phyloP scores from a whole-genome alignment of 164 flowering plant genomes.

The Vitis rotundifolia region DNA sequence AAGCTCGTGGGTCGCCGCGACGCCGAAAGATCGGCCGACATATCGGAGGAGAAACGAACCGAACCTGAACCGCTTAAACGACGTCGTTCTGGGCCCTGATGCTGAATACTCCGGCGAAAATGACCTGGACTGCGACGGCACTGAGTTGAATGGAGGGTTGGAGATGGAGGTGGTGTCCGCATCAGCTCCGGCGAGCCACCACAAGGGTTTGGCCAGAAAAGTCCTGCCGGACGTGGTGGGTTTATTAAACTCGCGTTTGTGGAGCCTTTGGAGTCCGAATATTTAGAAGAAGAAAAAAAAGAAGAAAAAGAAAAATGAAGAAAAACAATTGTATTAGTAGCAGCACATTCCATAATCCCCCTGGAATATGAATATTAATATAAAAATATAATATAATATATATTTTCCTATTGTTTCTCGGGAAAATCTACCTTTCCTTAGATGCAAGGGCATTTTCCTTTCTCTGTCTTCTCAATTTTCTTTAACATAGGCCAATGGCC shows the following conservation, averaged over 20 bases:
- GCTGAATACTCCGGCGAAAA: neutral
- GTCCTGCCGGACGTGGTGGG: slow-evolving; percentile 30
- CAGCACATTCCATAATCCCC: no score
- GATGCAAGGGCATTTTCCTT: no score
- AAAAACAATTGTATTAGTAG: no score
- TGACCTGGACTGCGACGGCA: neutral
- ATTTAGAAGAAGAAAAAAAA: neutral
- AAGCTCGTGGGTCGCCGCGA: neutral
- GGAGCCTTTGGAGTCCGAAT: slow-evolving; percentile 25
- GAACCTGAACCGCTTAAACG: neutral
- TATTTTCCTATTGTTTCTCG: no score
- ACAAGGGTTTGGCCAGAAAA: slow-evolving; percentile 26
- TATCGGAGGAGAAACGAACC: neutral
- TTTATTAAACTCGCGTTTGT: slow-evolving; percentile 20
- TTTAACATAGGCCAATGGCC: no score
- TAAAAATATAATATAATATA: no score
- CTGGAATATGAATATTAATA: no score
- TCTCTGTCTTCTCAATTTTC: no score
- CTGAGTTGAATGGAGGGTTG: neutral
- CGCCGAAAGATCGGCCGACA: neutral
- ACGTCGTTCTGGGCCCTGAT: neutral
- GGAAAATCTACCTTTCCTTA: no score
- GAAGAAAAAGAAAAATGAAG: no score
- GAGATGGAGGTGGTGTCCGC: slow-evolving; percentile 1
- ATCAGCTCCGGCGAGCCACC: slow-evolving; percentile 7